Percentiles rank a stretch among this genome's conserved stretches.
These are phyloP conservation scores for Russula brevipes DNA, from an alignment of 768 basidiomycete species.

Conservation along the genomic window DNA sequence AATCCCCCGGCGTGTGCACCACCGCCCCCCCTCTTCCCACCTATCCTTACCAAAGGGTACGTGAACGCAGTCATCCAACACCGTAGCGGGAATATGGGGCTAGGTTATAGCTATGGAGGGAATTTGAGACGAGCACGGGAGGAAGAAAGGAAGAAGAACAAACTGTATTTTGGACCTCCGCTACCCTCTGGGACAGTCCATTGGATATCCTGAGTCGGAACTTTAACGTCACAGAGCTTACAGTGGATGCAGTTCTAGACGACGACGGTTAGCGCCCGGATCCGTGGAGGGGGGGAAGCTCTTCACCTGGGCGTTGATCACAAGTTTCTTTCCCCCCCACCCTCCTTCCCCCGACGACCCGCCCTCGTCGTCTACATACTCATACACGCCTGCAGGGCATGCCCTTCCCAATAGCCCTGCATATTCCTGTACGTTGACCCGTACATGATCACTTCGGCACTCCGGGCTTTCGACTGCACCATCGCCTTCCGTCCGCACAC, in stretches of 20 bases:
- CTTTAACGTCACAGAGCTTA: constrained; percentile 95
- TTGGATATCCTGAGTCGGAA: constrained; percentile 92
- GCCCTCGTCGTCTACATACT: constrained; percentile 77
- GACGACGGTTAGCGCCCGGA: constrained; percentile 27
- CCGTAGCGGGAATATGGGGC: neutral
- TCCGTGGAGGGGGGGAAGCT: constrained; percentile 1
- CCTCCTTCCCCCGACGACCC: constrained; percentile 42
- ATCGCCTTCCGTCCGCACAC: constrained; percentile 45
- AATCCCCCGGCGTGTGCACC: neutral
- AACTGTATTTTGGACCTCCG: constrained; percentile 95
- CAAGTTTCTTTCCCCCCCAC: constrained; percentile 80
- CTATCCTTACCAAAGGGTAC: neutral
- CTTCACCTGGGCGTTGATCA: constrained; percentile 93
- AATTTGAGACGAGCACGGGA: neutral
- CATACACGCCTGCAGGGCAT: constrained; percentile 95
- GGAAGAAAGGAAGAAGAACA: neutral
- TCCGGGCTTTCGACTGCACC: constrained; percentile 39
- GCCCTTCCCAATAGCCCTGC: constrained; percentile 84
- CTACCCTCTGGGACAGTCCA: constrained; percentile 97
- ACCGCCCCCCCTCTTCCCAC: neutral
- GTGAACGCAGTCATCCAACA: neutral
- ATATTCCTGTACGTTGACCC: constrained; percentile 68
- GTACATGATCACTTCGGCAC: constrained; percentile 60
- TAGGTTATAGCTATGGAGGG: constrained; percentile 20
- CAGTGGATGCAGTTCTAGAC: constrained; percentile 86